These are phyloP conservation scores for Cerrena zonata DNA, from an alignment of 1,284 basidiomycete species.

Conservation along the genomic window DNA sequence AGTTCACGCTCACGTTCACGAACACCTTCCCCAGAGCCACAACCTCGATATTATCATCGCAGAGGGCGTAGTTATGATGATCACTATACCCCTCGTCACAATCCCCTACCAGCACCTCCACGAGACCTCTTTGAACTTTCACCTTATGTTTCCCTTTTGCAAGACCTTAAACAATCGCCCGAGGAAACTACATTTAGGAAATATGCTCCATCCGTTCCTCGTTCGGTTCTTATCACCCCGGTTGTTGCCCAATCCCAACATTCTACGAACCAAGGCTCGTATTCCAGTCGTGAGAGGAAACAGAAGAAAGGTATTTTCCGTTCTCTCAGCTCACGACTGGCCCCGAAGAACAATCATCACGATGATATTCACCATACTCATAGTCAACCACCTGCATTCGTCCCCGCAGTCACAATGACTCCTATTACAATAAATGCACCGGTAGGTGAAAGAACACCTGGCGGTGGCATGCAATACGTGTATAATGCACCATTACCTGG, in stretches of 20 bases:
- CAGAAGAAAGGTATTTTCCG: constrained; percentile 12
- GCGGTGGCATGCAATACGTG: not conserved
- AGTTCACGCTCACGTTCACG: not conserved
- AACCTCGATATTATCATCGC: not conserved
- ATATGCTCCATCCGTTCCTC: not conserved
- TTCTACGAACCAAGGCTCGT: not conserved
- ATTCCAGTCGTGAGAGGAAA: constrained; percentile 9
- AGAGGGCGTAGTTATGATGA: not conserved
- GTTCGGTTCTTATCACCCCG: not conserved
- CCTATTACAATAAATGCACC: constrained; percentile 1
- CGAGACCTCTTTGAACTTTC: constrained; percentile 11
- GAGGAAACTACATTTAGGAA: constrained; percentile 8
- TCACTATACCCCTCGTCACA: not conserved
- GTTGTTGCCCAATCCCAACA: constrained; percentile 1
- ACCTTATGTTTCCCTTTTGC: constrained; percentile 9
- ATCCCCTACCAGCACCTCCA: constrained; percentile 14
- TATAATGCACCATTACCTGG: not conserved
- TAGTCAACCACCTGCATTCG: not conserved
- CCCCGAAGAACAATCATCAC: constrained; percentile 1
- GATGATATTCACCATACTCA: constrained; percentile 1
- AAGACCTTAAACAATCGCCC: constrained; percentile 8
- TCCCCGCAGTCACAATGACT: not conserved
- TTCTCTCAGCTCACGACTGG: constrained; percentile 11
- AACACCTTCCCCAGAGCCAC: not conserved
- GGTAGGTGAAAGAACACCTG: not conserved